Conservation (phyloP, 2,329 filamentous ascomycete species). For the Pyricularia sp. region DNA sequence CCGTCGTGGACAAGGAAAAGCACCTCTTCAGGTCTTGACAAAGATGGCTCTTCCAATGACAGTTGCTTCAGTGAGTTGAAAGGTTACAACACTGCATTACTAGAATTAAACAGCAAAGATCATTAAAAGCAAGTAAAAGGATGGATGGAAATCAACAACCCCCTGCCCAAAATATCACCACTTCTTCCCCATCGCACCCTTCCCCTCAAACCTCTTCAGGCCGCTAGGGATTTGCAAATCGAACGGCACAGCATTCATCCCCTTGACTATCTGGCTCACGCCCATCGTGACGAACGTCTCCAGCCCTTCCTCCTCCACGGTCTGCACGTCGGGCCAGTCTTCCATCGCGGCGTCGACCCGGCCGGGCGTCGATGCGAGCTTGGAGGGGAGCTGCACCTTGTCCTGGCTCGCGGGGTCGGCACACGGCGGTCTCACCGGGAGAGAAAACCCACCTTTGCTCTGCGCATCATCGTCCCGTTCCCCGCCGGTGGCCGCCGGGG, state of each 20-base stretch:
- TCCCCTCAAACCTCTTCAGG: not conserved
- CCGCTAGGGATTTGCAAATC: not conserved
- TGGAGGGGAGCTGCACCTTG: not conserved
- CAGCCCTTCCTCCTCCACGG: not conserved
- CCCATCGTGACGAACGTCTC: not conserved
- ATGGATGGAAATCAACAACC: too few species aligned
- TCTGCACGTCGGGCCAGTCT: not conserved
- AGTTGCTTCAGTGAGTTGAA: too few species aligned
- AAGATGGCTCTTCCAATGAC: too few species aligned
- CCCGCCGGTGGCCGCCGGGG: not conserved
- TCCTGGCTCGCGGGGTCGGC: not conserved
- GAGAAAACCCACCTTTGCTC: too few species aligned
- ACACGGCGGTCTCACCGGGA: too few species aligned
- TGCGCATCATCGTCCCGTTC: not conserved
- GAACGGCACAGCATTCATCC: not conserved
- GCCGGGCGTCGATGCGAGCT: not conserved
- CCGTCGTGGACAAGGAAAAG: too few species aligned
- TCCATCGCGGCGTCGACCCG: not conserved
- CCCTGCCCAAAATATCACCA: too few species aligned
- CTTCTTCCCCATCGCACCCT: not conserved
- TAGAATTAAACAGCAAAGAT: too few species aligned
- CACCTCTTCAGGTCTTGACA: too few species aligned
- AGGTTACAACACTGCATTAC: too few species aligned
- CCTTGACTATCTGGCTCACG: not conserved
- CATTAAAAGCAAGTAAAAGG: too few species aligned